Evolutionary conservation across 2,329 filamentous ascomycete genomes (phyloP).

Genomic region (Teratosphaeria nubilosa): DNA sequence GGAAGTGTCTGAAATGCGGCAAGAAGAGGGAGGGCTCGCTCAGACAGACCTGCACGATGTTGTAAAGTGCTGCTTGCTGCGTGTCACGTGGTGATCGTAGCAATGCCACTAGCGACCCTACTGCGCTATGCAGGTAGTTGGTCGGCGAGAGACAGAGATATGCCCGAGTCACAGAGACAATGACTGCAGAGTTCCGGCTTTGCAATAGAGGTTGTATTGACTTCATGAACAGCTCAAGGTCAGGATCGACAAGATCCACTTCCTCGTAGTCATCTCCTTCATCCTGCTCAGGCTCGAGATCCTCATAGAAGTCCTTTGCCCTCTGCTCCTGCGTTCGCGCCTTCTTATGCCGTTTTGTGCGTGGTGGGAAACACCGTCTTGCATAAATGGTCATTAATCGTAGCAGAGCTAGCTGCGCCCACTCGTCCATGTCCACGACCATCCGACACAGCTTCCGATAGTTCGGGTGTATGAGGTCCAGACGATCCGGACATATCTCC

Average conservation of each 20-base stretch:
- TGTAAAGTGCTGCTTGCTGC: constrained; percentile 81
- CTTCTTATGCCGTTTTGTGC: constrained; percentile 49
- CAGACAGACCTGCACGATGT: constrained; percentile 88
- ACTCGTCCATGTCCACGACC: constrained; percentile 97
- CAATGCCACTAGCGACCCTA: constrained; percentile 78
- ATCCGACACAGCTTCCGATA: constrained; percentile 80
- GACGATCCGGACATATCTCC: constrained; percentile 75
- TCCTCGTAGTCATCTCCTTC: constrained; percentile 45
- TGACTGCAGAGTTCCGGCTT: constrained; percentile 85
- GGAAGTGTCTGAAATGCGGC: constrained; percentile 78
- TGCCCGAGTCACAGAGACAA: constrained; percentile 74
- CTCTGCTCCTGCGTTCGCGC: constrained; percentile 30
- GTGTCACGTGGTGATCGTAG: constrained; percentile 78
- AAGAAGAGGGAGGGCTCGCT: constrained; percentile 69
- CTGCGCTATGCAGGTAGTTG: constrained; percentile 61
- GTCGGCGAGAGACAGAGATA: constrained; percentile 76
- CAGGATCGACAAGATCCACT: constrained; percentile 59
- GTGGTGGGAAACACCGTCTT: constrained; percentile 73
- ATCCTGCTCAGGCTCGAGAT: constrained; percentile 39
- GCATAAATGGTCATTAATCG: constrained; percentile 76
- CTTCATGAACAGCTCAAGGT: constrained; percentile 71
- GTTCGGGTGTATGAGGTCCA: constrained; percentile 84
- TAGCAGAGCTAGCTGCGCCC: constrained; percentile 81
- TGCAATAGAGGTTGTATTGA: constrained; percentile 76
- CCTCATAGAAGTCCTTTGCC: constrained; percentile 65